These are phyloP conservation scores for Xerocomus amazonicus DNA, from an alignment of 1,284 basidiomycete species.

Conservation along the genomic window DNA sequence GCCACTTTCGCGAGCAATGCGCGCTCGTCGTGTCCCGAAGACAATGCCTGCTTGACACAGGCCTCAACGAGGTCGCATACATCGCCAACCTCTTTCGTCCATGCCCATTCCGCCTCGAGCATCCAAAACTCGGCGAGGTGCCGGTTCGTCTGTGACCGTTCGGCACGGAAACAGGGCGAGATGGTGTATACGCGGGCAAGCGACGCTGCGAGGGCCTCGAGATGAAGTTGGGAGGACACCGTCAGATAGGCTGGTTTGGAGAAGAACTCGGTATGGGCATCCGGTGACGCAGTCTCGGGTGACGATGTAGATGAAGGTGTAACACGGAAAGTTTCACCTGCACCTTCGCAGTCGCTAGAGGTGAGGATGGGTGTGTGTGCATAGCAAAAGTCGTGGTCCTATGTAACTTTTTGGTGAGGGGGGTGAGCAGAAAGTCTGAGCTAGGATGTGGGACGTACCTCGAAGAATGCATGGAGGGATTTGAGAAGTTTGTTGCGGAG, in stretches of 20 bases:
- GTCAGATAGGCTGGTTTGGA: constrained; percentile 80
- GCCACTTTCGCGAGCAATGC: constrained; percentile 39
- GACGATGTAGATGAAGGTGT: constrained; percentile 29
- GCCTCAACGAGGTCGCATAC: constrained; percentile 75
- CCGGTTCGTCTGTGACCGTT: constrained; percentile 83
- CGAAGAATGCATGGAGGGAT: constrained; percentile 60
- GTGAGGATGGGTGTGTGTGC: constrained; percentile 88
- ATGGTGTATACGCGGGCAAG: constrained; percentile 87
- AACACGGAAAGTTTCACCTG: constrained; percentile 88
- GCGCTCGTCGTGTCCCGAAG: constrained; percentile 29
- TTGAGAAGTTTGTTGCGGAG: constrained; percentile 59
- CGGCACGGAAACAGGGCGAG: constrained; percentile 91
- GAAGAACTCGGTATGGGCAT: constrained; percentile 54
- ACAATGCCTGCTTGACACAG: constrained; percentile 49
- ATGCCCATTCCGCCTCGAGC: constrained; percentile 91
- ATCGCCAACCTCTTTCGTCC: constrained; percentile 46
- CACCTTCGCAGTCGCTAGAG: constrained; percentile 94
- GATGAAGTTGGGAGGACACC: constrained; percentile 93
- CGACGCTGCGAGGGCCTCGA: constrained; percentile 82
- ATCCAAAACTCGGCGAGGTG: constrained; percentile 99
- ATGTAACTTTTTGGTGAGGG: constrained; percentile 6
- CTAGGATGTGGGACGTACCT: constrained; percentile 44
- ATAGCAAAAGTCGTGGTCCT: constrained; percentile 77
- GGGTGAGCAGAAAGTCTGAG: neutral
- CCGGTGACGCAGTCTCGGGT: constrained; percentile 4